These are phyloP conservation scores for Thecaphora thlaspeos DNA, from an alignment of 1,284 basidiomycete genomes.

Conservation along the genomic window DNA sequence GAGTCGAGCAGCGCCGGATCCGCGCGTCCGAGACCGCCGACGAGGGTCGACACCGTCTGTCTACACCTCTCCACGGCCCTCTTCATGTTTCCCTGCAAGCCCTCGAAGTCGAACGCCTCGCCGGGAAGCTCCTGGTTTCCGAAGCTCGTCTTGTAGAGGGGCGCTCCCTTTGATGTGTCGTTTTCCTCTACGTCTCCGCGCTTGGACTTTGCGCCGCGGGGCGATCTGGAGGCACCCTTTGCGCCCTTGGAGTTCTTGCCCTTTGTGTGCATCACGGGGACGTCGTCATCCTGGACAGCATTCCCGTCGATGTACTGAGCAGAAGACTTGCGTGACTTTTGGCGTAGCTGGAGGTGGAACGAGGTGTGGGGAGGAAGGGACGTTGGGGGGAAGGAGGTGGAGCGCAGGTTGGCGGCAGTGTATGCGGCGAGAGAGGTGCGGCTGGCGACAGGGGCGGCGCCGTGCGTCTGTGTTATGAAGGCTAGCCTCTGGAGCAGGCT, in stretches of 20 bases:
- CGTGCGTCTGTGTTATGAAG: too few relatives aligned
- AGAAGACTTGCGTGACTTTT: slow-evolving; percentile 30
- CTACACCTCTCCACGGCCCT: slow-evolving; percentile 37
- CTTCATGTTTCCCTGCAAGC: slow-evolving; percentile 34
- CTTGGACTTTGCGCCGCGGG: slow-evolving; percentile 27
- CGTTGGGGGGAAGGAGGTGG: too few relatives aligned
- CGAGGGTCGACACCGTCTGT: slow-evolving; percentile 27
- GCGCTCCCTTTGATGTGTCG: slow-evolving; percentile 4
- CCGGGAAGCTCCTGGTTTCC: slow-evolving; percentile 38
- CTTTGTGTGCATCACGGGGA: slow-evolving; percentile 47
- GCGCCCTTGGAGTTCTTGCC: slow-evolving; percentile 42
- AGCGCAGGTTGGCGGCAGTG: too few relatives aligned
- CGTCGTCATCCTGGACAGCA: slow-evolving; percentile 35
- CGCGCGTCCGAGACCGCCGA: slow-evolving; percentile 40
- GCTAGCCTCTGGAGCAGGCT: too few relatives aligned
- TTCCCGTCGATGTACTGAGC: slow-evolving; percentile 28
- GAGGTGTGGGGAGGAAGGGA: too few relatives aligned
- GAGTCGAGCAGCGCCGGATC: slow-evolving; percentile 47
- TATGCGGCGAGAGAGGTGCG: too few relatives aligned
- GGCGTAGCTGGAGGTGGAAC: slow-evolving; percentile 5
- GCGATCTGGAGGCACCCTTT: slow-evolving; percentile 13
- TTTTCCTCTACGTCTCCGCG: slow-evolving; percentile 11
- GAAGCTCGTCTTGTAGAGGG: slow-evolving; percentile 22
- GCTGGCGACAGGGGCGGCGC: too few relatives aligned
- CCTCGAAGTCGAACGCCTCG: slow-evolving; percentile 39